Evolutionary conservation across 176 grass and related monocot species (phyloP).

Genomic region (bread wheat (Triticum aestivum)): IWGSC_CS_RefSeq_v2.1 NC_057799.1:568300556-568301055

Average conservation of each 20-base stretch:
- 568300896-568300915: too few species aligned
- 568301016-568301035: too few species aligned
- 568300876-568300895: too few species aligned
- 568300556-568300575: neutral
- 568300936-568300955: too few species aligned
- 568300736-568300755: neutral
- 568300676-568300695: neutral
- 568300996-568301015: too few species aligned
- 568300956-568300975: too few species aligned
- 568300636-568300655: constrained; percentile 94
- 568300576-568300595: constrained; percentile 31
- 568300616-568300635: constrained; percentile 83
- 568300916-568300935: too few species aligned
- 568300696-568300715: neutral
- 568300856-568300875: too few species aligned
- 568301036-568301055: too few species aligned
- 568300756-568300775: constrained; percentile 91
- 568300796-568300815: neutral
- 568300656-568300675: constrained; percentile 89
- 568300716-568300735: too few species aligned
- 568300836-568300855: neutral
- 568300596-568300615: constrained; percentile 94
- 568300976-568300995: too few species aligned
- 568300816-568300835: neutral
- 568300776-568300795: neutral